Base-by-base conservation (phyloP, 768 basidiomycete genomes). In the Agaricus sinodeliciosus region DNA sequence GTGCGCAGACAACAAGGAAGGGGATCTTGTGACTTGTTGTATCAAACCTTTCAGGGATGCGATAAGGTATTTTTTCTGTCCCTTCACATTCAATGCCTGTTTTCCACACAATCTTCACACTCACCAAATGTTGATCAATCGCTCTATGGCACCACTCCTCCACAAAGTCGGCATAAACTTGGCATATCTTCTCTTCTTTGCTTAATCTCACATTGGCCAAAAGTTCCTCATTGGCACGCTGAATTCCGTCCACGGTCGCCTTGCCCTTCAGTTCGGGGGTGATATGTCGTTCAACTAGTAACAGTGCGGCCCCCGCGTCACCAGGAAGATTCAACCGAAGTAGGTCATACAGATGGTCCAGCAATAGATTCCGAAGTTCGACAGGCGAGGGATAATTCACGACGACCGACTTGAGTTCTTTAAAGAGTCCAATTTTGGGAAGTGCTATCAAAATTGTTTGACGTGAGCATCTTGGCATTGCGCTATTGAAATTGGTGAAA, bases 31-130 rank as follows among this genome's bases (percentile, higher is more conserved):
- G 39, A 48, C 53, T 26, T 53, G 51, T 56, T 59, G 54, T 37
- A 71, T 66, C 36, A 75, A 55, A 37, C 64, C 62, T 39, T 70
- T 68, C 55, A 83, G 60, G 41, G 73, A 76, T 39, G 64, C 63
- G 54, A 75, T 64, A 36, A 87, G 69, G 65, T 84, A 90, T 49
- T 63, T 56, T 68, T 76, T 79, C 85, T 85, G 45, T 76, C 75
- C 22, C n/a, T 27, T 22, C 12, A 39, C 26, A 11, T 37, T 45
- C 11, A 37, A n/a, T 16, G 27, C 28, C 13, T 42, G n/a, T 41
- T 41, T 6, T 18, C 9, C 8, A 27, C 15, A 4, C 3, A 9
- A 27, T n/a, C 8, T 22, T 31, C 22, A 61, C 57, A 59, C 70
- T 64, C 57, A 77, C 69, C 70, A 87, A 66, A 55, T 73, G 72